Percentiles rank a stretch among this genome's conserved stretches.
These are phyloP conservation scores for Mycena latifolia DNA, from an alignment of 768 basidiomycete genomes.

Conservation along the genomic window DNA sequence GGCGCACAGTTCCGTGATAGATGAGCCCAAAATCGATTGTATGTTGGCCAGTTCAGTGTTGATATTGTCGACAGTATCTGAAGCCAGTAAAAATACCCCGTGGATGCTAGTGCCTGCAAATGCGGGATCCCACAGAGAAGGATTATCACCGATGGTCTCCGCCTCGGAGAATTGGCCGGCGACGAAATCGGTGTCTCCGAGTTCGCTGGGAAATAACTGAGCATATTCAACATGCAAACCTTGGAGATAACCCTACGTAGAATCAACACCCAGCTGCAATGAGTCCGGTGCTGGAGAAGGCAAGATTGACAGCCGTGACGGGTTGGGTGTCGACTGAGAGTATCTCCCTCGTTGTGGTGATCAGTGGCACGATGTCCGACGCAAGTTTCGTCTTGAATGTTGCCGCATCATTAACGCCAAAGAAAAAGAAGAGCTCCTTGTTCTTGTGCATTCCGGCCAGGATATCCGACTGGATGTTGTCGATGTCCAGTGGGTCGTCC, in stretches of 20 bases:
- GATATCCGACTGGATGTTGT: constrained; percentile 36
- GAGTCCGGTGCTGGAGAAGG: constrained; percentile 39
- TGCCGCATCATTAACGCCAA: constrained; percentile 33
- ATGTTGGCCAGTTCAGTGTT: constrained; percentile 35
- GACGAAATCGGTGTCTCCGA: constrained; percentile 32
- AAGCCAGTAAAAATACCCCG: constrained; percentile 41
- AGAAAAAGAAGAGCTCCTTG: constrained; percentile 42
- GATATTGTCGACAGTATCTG: constrained; percentile 38
- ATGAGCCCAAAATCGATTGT: constrained; percentile 35
- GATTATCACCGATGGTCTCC: constrained; percentile 28
- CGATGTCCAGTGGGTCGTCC: constrained; percentile 23
- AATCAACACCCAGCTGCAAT: constrained; percentile 31
- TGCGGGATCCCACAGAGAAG: constrained; percentile 34
- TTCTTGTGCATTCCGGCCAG: constrained; percentile 40
- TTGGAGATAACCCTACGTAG: constrained; percentile 6
- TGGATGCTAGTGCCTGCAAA: constrained; percentile 38
- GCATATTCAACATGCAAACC: neutral
- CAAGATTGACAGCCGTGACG: constrained; percentile 40
- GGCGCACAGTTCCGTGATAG: constrained; percentile 34
- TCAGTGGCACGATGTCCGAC: constrained; percentile 35
- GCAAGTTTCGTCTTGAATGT: constrained; percentile 37
- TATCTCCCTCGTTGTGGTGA: constrained; percentile 39
- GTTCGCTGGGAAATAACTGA: constrained; percentile 15
- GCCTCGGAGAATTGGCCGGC: constrained; percentile 26
- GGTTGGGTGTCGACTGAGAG: constrained; percentile 36